Percentiles rank a stretch among this genome's conserved stretches.
Evolutionary conservation across 208 protist genomes (phyloP).

Genomic region (Endotrypanum monterogeii): DNA sequence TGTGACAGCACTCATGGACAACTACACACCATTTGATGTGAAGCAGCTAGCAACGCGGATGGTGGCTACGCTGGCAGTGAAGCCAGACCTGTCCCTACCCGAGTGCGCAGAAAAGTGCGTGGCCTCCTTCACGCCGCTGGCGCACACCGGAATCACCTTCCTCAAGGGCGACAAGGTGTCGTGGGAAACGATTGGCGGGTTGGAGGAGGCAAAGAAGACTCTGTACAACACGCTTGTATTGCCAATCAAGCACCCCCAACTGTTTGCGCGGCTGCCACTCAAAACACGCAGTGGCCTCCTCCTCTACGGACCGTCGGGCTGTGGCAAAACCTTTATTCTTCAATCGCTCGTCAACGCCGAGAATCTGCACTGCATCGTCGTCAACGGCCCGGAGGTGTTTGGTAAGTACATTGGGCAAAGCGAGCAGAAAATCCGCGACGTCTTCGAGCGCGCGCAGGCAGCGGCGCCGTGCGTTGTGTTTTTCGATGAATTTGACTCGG

Average conservation of each 20-base stretch:
- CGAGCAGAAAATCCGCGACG: slow-evolving; percentile 92
- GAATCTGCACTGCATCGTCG: slow-evolving; percentile 88
- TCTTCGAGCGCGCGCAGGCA: slow-evolving; percentile 90
- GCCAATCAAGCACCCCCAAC: slow-evolving; percentile 91
- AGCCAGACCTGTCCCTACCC: slow-evolving; percentile 25
- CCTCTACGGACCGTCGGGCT: slow-evolving; percentile 93
- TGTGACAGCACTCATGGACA: slow-evolving; percentile 71
- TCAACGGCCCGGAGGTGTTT: slow-evolving; percentile 95
- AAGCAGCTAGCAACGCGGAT: slow-evolving; percentile 59
- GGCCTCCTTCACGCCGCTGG: slow-evolving; percentile 69
- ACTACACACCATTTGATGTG: slow-evolving; percentile 91
- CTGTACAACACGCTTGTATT: slow-evolving; percentile 95
- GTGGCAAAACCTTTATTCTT: slow-evolving; percentile 91
- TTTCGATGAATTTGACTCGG: slow-evolving; percentile 95
- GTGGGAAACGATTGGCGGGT: slow-evolving; percentile 90
- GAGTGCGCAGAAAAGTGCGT: slow-evolving; percentile 41
- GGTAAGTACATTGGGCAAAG: slow-evolving; percentile 95
- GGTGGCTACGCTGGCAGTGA: slow-evolving; percentile 27
- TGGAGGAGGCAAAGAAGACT: slow-evolving; percentile 92
- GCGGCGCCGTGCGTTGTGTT: slow-evolving; percentile 93
- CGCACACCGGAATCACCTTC: slow-evolving; percentile 85
- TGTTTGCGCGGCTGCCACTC: slow-evolving; percentile 90
- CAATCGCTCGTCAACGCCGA: slow-evolving; percentile 79
- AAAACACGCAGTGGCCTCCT: slow-evolving; percentile 92
- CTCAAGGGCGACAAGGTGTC: slow-evolving; percentile 64